These are phyloP conservation scores for Pelargonium cotyledonis DNA, from an alignment of 441 rosid genomes.

Conservation along the genomic window DNA sequence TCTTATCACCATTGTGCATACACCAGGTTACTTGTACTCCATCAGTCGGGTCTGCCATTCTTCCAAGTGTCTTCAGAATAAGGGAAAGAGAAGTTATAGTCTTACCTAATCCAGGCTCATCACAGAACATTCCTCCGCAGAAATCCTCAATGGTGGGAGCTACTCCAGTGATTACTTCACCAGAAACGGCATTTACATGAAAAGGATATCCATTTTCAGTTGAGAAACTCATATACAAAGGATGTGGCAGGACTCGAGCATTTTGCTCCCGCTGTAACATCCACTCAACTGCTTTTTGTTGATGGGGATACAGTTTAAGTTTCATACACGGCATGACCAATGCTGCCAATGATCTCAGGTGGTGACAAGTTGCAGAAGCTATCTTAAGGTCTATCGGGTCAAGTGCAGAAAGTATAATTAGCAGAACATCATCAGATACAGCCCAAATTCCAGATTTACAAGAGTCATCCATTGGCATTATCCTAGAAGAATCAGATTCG, in stretches of 20 bases:
- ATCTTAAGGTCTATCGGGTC: constrained; percentile 57
- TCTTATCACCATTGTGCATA: constrained; percentile 49
- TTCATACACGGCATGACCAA: constrained; percentile 78
- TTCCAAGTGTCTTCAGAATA: constrained; percentile 82
- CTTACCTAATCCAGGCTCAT: constrained; percentile 97
- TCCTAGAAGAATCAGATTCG: constrained; percentile 34
- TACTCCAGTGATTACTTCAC: constrained; percentile 51
- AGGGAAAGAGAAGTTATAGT: constrained; percentile 87
- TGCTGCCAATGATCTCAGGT: constrained; percentile 57
- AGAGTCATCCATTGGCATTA: constrained; percentile 35
- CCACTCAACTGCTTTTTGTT: constrained; percentile 88
- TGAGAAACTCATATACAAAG: constrained; percentile 48
- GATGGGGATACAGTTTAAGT: constrained; percentile 85
- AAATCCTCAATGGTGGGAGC: constrained; percentile 71
- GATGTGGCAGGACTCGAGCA: constrained; percentile 55
- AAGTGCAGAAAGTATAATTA: constrained; percentile 44
- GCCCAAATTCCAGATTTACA: constrained; percentile 61
- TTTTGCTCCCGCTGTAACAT: constrained; percentile 82
- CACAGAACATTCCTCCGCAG: constrained; percentile 93
- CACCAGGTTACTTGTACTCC: constrained; percentile 70
- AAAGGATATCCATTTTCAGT: constrained; percentile 70
- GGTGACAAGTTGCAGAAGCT: constrained; percentile 65
- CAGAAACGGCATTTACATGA: constrained; percentile 57
- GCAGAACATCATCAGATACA: constrained; percentile 56
- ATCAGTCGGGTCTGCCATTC: constrained; percentile 66